A percentile compares a stretch with the other conserved stretches of the same genome.
Evolutionary conservation across 306 rosid genomes (phyloP).

Genomic region (Medicago lupulina): DNA sequence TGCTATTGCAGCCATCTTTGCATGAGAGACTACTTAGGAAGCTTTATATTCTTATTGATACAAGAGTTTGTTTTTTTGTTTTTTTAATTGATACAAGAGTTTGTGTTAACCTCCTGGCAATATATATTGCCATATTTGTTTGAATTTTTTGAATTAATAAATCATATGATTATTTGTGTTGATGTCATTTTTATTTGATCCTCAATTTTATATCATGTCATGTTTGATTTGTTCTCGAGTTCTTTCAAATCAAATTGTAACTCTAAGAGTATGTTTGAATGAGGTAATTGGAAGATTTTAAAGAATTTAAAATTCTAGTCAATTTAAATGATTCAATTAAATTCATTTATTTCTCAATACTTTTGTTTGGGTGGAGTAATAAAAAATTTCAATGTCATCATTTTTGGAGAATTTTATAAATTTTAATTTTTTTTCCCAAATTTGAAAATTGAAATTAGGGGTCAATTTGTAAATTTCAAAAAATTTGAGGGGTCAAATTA

Average conservation of each 20-base stretch:
- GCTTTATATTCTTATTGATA: background rate
- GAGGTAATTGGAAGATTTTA: too few relatives aligned
- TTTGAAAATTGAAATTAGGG: too few relatives aligned
- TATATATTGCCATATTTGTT: background rate
- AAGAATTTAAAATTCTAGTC: too few relatives aligned
- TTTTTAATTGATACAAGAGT: background rate
- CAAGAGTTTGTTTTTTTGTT: background rate
- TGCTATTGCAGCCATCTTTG: constrained; percentile 29
- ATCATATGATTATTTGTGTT: background rate
- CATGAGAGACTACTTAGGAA: background rate
- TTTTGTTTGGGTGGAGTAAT: too few relatives aligned
- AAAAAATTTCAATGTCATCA: too few relatives aligned
- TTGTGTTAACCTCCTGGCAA: background rate
- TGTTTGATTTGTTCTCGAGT: background rate
- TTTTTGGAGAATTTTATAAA: too few relatives aligned
- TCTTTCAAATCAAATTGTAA: background rate
- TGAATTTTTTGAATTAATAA: background rate
- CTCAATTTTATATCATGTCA: background rate
- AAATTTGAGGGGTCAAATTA: too few relatives aligned
- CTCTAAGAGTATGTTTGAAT: too few relatives aligned
- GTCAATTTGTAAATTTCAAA: too few relatives aligned
- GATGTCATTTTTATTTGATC: background rate
- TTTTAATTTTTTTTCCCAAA: too few relatives aligned
- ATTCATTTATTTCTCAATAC: too few relatives aligned
- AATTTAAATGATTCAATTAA: too few relatives aligned